Evolutionary conservation across 139 green algal species (phyloP), one percentile per base, ranked within the genome.

Genomic region (Tetradesmus obliquus): DNA sequence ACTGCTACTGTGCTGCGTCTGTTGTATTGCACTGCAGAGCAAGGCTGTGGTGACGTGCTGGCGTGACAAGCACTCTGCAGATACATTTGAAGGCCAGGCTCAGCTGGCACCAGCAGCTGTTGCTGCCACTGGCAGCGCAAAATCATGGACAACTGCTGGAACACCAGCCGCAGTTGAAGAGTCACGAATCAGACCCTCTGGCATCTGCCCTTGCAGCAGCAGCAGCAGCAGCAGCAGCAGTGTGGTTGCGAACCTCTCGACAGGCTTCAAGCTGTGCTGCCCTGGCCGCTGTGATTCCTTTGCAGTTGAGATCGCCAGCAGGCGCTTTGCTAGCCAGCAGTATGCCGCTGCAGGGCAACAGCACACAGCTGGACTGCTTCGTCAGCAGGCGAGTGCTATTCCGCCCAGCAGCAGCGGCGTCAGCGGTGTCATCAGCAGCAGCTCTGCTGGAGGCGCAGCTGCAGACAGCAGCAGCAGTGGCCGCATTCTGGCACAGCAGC

Each of bases 171-270:
- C 83, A 55, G 10, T 6, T 54, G 55, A 55, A 22, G 22, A 15
- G 10, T 10, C 55, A 88, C 22, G 8, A 13, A 54, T 22, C 20
- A 53, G 55, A 22, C 53, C 0, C 8, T 3, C 83, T 32, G 22
- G 60, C 83, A 74, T 22, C 20, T 12, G 51, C 84, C 2, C 15
- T 8, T 8, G 84, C 57, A 88, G 84, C 58, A 57, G 58, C 45
- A 5, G 82, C 82, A 85, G 80, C 80, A 85, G n/a, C 74, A 71
- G 3, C 82, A 74, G 54, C 82, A 74, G 82, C 19, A 74, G 81
- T 15, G 53, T 54, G 6, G 8, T 62, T 22, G 81, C 22, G 19
- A 22, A n/a, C 55, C 32, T 51, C 4, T 51, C 51, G 15, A 62
- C 51, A 60, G 84, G 57, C 12, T 88, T 88, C 45, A 17, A 55